phyloP scores from a whole-genome alignment of 164 flowering plant species.

The Vitis cinerea region DNA sequence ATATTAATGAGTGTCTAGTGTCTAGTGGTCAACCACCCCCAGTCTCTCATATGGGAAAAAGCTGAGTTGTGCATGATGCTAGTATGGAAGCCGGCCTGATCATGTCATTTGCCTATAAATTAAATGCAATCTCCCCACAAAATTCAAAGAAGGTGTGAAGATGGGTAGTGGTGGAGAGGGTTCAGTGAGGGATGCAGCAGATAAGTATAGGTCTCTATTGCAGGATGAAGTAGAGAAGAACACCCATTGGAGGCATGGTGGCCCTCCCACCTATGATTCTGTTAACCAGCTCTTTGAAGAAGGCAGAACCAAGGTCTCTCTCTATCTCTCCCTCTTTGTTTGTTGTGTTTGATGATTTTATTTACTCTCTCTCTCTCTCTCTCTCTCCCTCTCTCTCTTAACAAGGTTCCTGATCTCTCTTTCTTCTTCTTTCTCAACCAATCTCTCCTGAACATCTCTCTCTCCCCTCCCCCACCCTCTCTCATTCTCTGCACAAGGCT shows the following conservation, averaged over 20 bases:
- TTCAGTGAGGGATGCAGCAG: slow-evolving; percentile 16
- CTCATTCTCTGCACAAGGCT: not conserved
- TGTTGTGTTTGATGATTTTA: not conserved
- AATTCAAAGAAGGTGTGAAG: not conserved
- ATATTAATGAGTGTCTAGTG: slow-evolving; percentile 5
- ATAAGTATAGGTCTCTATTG: slow-evolving; percentile 63
- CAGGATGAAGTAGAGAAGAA: slow-evolving; percentile 43
- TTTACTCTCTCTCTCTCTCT: not conserved
- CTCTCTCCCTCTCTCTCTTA: not conserved
- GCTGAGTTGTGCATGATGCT: too few species aligned
- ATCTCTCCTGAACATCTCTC: not conserved
- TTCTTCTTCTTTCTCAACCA: not conserved
- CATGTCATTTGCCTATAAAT: too few species aligned
- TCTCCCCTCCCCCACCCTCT: too few species aligned
- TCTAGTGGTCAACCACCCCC: too few species aligned
- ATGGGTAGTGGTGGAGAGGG: not conserved
- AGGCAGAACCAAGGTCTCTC: slow-evolving; percentile 64
- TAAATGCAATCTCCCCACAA: not conserved
- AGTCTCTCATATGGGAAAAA: too few species aligned
- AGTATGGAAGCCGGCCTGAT: too few species aligned
- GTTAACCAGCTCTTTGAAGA: slow-evolving; percentile 75
- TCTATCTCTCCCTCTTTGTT: not conserved
- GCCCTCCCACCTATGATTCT: slow-evolving; percentile 57
- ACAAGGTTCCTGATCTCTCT: too few species aligned
- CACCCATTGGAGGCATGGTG: slow-evolving; percentile 77